Conservation (phyloP, 2,329 filamentous ascomycete species). For the Geosmithia flava region DNA sequence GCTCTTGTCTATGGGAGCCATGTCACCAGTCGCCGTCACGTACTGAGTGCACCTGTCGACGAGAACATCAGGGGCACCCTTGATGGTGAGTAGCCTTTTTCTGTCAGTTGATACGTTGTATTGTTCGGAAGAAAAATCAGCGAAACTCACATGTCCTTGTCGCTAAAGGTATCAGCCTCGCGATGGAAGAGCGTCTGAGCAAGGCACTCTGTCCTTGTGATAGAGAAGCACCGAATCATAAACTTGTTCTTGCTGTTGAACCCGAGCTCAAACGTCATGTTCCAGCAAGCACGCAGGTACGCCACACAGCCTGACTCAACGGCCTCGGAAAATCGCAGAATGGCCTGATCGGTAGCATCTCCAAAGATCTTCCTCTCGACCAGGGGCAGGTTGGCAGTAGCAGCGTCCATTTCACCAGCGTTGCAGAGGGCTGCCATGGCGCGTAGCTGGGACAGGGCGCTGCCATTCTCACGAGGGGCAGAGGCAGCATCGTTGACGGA, state of each 20-base stretch:
- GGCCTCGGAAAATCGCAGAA: conserved; percentile 58
- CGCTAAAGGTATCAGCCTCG: conserved; percentile 20
- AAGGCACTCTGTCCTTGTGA: conserved; percentile 19
- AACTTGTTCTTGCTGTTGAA: conserved; percentile 83
- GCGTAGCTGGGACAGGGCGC: conserved; percentile 44
- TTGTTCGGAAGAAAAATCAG: conserved; percentile 6
- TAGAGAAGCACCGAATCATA: conserved; percentile 53
- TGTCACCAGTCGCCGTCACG: conserved; percentile 40
- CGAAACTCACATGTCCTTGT: conserved; percentile 20
- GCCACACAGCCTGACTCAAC: conserved; percentile 40
- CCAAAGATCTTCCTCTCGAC: conserved; percentile 54
- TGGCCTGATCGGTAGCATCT: conserved; percentile 65
- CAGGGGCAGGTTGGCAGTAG: conserved; percentile 39
- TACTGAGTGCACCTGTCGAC: conserved; percentile 49
- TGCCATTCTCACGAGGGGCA: conserved; percentile 15
- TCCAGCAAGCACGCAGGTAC: conserved; percentile 50
- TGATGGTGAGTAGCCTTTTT: conserved; percentile 53
- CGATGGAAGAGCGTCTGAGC: conserved; percentile 22
- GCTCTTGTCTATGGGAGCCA: conserved; percentile 32
- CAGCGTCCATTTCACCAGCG: conserved; percentile 60
- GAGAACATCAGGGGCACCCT: conserved; percentile 66
- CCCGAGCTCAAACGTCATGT: conserved; percentile 52
- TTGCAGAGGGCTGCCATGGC: conserved; percentile 58
- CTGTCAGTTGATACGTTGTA: not conserved
- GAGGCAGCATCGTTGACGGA: conserved; percentile 34